phyloP scores from a whole-genome alignment of 2,329 filamentous ascomycete genomes.

The Diplodia scrobiculata region DNA sequence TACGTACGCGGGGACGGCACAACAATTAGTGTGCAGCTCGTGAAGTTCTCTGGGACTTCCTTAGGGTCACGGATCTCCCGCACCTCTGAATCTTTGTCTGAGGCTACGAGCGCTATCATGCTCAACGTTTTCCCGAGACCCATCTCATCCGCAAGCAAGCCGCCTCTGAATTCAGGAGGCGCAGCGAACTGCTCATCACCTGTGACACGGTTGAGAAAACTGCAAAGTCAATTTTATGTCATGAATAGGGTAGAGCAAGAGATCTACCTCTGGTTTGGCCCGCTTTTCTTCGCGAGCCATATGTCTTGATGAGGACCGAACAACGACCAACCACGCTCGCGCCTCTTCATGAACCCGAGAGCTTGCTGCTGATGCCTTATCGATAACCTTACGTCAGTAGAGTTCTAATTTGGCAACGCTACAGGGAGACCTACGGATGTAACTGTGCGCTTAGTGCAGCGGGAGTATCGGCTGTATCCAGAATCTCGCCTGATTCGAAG shows the following conservation, averaged over 20 bases:
- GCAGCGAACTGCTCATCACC: conserved; percentile 49
- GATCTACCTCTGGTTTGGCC: too few species aligned
- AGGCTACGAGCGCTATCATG: conserved; percentile 26
- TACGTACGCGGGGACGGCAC: too few species aligned
- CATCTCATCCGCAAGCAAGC: conserved; percentile 84
- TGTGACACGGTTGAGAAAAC: neutral
- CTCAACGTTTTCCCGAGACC: conserved; percentile 73
- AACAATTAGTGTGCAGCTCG: neutral
- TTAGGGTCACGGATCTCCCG: too few species aligned
- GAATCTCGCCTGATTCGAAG: neutral
- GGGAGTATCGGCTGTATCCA: neutral
- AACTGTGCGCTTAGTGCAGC: neutral
- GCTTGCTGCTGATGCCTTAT: conserved; percentile 49
- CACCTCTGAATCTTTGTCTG: conserved; percentile 1
- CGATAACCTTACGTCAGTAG: too few species aligned
- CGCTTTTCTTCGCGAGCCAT: neutral
- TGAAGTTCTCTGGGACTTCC: neutral
- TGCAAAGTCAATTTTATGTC: too few species aligned
- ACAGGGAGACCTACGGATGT: conserved; percentile 22
- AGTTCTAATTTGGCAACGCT: too few species aligned
- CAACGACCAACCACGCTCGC: conserved; percentile 47
- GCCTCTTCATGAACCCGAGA: conserved; percentile 48
- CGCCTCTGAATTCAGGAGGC: conserved; percentile 69
- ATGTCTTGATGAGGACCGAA: conserved; percentile 33
- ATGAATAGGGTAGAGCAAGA: too few species aligned